These are phyloP conservation scores for Russula olivacea DNA, from an alignment of 768 basidiomycete species.

Conservation along the genomic window DNA sequence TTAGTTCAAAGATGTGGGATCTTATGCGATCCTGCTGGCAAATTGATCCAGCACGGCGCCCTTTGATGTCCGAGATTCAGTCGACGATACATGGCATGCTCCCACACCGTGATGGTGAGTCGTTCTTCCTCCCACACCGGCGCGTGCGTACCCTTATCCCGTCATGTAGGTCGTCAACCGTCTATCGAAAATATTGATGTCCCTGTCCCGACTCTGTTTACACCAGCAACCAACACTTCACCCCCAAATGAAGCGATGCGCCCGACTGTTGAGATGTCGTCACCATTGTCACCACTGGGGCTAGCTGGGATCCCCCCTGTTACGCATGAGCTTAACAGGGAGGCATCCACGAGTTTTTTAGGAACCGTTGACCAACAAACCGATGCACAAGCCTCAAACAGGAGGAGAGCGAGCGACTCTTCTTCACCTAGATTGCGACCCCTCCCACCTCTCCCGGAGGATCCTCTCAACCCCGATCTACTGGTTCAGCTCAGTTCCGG, in stretches of 20 bases:
- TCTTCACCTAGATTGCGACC: not conserved
- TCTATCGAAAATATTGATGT: not conserved
- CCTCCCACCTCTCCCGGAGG: constrained; percentile 15
- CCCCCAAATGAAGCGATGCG: not conserved
- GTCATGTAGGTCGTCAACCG: not conserved
- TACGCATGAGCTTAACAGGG: not conserved
- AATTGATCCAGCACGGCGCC: not conserved
- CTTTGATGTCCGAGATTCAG: constrained; percentile 4
- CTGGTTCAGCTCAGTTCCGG: not conserved
- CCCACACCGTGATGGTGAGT: constrained; percentile 4
- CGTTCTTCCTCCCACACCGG: not conserved
- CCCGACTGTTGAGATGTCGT: not conserved
- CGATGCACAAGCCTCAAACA: not conserved
- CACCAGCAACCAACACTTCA: not conserved
- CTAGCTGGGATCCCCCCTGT: not conserved
- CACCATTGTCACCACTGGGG: not conserved
- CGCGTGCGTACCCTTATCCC: not conserved
- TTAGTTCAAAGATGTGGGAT: constrained; percentile 18
- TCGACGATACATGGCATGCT: not conserved
- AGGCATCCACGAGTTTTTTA: too few relatives aligned
- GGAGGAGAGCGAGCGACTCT: not conserved
- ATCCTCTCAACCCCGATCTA: not conserved
- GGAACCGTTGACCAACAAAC: not conserved
- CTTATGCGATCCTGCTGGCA: constrained; percentile 19
- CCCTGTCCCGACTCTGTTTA: not conserved